phyloP scores from a whole-genome alignment of 2,329 filamentous ascomycete species.

The Aureobasidium melanogenum region DNA sequence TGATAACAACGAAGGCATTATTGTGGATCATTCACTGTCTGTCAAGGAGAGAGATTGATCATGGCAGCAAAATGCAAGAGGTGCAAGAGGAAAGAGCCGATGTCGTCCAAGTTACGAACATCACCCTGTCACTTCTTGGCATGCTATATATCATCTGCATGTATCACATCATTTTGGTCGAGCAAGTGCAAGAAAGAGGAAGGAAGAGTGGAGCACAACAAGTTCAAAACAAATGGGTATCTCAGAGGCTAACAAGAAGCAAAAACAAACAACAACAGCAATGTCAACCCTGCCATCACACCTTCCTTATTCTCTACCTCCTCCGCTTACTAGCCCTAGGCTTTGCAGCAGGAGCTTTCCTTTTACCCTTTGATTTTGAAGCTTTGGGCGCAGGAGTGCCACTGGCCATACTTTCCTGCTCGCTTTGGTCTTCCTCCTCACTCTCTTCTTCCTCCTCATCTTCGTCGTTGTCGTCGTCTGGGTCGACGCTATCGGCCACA shows the following conservation, averaged over 20 bases:
- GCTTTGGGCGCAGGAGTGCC: slow-evolving; percentile 9
- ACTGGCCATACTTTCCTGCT: slow-evolving; percentile 2
- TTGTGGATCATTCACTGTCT: too few species aligned
- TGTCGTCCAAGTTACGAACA: too few species aligned
- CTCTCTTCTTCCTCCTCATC: slow-evolving; percentile 9
- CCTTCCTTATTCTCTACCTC: not conserved
- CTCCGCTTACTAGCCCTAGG: slow-evolving; percentile 1
- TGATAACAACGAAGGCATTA: not conserved
- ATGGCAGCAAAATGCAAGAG: too few species aligned
- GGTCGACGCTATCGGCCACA: slow-evolving; percentile 12
- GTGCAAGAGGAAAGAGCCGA: not conserved
- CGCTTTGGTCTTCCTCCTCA: not conserved
- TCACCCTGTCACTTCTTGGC: not conserved
- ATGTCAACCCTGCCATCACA: not conserved
- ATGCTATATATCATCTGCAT: not conserved
- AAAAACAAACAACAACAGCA: not conserved
- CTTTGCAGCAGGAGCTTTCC: not conserved
- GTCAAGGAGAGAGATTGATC: too few species aligned
- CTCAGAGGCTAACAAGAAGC: not conserved
- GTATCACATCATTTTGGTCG: not conserved
- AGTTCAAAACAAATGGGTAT: not conserved
- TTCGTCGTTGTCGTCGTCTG: slow-evolving; percentile 5
- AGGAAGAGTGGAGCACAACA: not conserved
- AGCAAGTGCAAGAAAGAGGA: not conserved
- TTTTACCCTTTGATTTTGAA: slow-evolving; percentile 2